Percentiles rank a stretch among this genome's conserved stretches.
These are phyloP conservation scores for Begonia masoniana DNA, from an alignment of 306 rosid genomes.

Conservation along the genomic window DNA sequence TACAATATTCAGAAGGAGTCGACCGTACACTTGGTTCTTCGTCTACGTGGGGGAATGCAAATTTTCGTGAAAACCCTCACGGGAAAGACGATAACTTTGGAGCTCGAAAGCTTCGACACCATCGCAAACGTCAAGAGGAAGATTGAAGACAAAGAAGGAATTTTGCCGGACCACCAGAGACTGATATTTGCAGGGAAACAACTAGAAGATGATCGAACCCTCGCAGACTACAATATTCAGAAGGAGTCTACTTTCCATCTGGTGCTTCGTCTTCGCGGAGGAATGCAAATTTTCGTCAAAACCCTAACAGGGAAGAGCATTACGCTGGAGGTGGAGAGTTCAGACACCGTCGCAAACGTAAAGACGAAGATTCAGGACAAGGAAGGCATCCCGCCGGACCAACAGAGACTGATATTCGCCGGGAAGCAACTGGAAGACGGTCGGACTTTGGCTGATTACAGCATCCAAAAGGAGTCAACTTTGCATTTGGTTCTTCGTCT, in stretches of 20 bases:
- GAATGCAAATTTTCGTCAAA: conserved; percentile 22
- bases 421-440: conserved; percentile 26
- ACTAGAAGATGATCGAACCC: conserved; percentile 18
- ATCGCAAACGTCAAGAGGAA: conserved; percentile 17
- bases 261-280: conserved; percentile 21
- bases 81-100: conserved; percentile 15
- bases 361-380: conserved; percentile 21
- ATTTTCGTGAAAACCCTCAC: conserved; percentile 19
- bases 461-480: conserved; percentile 25
- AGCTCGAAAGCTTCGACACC: conserved; percentile 19
- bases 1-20: conserved; percentile 23
- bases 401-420: conserved; percentile 19
- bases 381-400: conserved; percentile 24
- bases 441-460: conserved; percentile 22
- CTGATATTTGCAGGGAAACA: conserved; percentile 20
- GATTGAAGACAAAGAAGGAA: conserved; percentile 20
- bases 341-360: conserved; percentile 17
- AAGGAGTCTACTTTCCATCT: conserved; percentile 22
- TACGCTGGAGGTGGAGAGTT: conserved; percentile 21
- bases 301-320: conserved; percentile 22
- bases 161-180: conserved; percentile 21
- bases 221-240: conserved; percentile 21
- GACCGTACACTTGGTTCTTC: conserved; percentile 17
- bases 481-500: conserved; percentile 23
- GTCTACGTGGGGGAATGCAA: conserved; percentile 22